Base-by-base conservation (phyloP, 805 yeast species). In the Blastobotrys parvus region DNA sequence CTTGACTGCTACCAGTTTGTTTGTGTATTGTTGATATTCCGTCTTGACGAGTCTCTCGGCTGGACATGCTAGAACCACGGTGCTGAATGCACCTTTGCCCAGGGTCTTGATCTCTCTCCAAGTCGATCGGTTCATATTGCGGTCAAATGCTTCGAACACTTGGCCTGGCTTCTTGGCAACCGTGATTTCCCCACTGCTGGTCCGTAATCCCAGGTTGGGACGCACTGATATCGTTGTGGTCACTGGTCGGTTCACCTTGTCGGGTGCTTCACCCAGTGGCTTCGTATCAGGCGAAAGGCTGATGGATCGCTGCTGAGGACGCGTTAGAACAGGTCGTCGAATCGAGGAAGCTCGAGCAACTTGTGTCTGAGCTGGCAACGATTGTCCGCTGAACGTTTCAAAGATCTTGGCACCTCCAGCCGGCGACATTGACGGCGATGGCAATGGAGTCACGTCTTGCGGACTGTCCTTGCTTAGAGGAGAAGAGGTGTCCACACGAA, bases 1-100 rank as follows among this genome's bases (percentile, higher is more conserved):
- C 59, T 90, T 90, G 30, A 90, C 72, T 0, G 97, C 97, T 3
- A 80, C 80, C 20, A 59, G 56, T 16, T 47, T 54, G 13, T 52
- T 53, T 17, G 51, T 52, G 4, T 38, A 36, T 7, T 39, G 47
- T 3, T 23, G 34, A 21, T 33, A 45, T 20, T 50, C 57, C 2
- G 69, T 65, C 40, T 57, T 60, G 10, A 62, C 60, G 22, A 56
- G 43, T 15, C 48, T 43, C 19, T 17, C 34, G 10, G 47, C 47
- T 6, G 57, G 64, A 13, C 50, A 41, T 3, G 69, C 71, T 30
- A 67, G 53, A 5, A 67, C 59, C 18, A 67, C 72, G 34, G 57
- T 53, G 23, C 62, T 53, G 45, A 67, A 67, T n/a, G 70, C 63
- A 4, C 71, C 71, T 20, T 62, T 54, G 3, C 71, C 71, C 3